Base-by-base conservation (phyloP, 805 yeast genomes). In the Yamadazyma insecticola region DNA sequence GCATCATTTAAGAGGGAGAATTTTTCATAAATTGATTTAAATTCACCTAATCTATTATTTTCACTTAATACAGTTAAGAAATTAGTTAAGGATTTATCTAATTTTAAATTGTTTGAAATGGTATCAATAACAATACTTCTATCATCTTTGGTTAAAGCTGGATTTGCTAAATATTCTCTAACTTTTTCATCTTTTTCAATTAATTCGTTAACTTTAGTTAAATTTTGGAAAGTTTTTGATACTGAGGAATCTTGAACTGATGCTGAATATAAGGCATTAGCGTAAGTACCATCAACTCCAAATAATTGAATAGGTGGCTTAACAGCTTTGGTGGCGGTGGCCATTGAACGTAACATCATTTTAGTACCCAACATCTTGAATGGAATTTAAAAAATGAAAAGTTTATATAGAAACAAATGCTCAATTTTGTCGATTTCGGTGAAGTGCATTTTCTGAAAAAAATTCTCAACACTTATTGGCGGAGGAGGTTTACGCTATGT, bases 261-360 rank as follows among this genome's bases (percentile, higher is more conserved):
- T 14, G 97, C 97, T 33, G 89, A 72, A 77, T 80, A 90, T 51
- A 92, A 75, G 29, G 98, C 96, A 36, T 87, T 75, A 48, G 97
- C 98, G 64, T 90, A 90, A 44, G 97, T 88, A 57, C 97, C 98
- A 48, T 89, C 97, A 48, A 90, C 68, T 44, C 97, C 97, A 54
- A 76, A 90, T 59, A 90, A 74, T 74, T 88, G 96, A 43, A 90
- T 84, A 35, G 97, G 97, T 32, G 94, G 88, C 63, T 78, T 81
- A 53, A 74, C 75, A 37, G 74, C 38, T 53, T 70, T 65, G 52
- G 79, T 61, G 47, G 85, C 81, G 37, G 89, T 64, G 53, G 94
- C 90, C 70, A 82, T 60, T 36, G 81, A 66, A 69, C 89, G 81
- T 56, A 70, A 53, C 57, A 41, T 36, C 9, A 22, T 23, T 41